phyloP scores from a whole-genome alignment of 1,284 basidiomycete species.

The Malassezia dermatis region DNA sequence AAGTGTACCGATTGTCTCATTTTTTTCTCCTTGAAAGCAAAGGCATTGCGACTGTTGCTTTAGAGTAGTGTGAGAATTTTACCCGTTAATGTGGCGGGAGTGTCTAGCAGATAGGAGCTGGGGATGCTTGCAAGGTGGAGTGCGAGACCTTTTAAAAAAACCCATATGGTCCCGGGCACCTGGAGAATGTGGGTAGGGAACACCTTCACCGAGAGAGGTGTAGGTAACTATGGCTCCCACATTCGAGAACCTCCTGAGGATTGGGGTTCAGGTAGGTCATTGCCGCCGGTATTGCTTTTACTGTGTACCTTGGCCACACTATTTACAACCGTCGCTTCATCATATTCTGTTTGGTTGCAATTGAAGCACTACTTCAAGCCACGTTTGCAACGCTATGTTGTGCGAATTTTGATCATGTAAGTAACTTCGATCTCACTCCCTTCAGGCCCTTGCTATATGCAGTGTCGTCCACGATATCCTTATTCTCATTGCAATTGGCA shows the following conservation, averaged over 20 bases:
- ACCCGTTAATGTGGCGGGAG: neutral
- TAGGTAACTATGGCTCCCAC: neutral
- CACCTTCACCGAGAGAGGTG: neutral
- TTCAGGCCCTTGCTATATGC: constrained; percentile 71
- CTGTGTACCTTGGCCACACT: constrained; percentile 57
- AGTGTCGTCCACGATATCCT: constrained; percentile 76
- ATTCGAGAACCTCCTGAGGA: neutral
- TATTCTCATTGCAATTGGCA: constrained; percentile 86
- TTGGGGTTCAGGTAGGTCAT: constrained; percentile 49
- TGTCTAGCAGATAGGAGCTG: neutral
- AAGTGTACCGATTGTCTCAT: neutral
- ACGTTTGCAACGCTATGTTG: constrained; percentile 62
- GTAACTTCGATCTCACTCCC: neutral
- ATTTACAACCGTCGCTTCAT: constrained; percentile 62
- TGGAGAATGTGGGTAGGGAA: neutral
- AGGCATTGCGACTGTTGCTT: neutral
- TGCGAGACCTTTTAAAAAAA: neutral
- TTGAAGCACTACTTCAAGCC: constrained; percentile 55
- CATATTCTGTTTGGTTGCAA: constrained; percentile 74
- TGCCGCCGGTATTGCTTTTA: constrained; percentile 54
- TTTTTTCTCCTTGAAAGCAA: neutral
- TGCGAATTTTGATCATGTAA: constrained; percentile 86
- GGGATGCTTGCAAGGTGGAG: neutral
- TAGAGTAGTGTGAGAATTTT: neutral
- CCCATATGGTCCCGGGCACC: neutral